These are phyloP conservation scores for Neurospora sp. DNA, from an alignment of 495 filamentous ascomycete genomes.

Conservation along the genomic window DNA sequence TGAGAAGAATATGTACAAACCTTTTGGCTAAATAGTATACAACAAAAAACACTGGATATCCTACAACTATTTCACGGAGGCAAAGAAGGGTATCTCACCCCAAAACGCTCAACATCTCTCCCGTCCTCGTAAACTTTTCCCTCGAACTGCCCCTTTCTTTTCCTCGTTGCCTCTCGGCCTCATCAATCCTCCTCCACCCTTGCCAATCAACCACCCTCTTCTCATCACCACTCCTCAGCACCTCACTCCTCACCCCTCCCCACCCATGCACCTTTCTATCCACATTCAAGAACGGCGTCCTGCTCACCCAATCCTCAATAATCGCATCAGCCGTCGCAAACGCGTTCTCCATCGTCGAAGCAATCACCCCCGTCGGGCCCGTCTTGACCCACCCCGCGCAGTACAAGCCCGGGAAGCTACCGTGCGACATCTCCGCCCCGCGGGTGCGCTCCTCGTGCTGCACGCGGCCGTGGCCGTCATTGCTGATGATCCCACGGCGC, in stretches of 20 bases:
- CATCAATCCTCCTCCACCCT: constrained; percentile 82
- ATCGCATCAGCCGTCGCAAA: constrained; percentile 82
- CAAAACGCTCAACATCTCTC: constrained; percentile 66
- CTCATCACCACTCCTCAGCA: constrained; percentile 16
- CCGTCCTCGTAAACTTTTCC: constrained; percentile 69
- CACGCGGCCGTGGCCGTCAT: constrained; percentile 74
- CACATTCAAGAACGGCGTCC: constrained; percentile 37
- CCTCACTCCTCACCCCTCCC: constrained; percentile 54
- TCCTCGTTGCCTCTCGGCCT: constrained; percentile 60
- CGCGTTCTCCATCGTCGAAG: constrained; percentile 91
- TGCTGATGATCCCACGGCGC: constrained; percentile 64
- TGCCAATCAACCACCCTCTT: constrained; percentile 59
- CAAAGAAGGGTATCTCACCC: background rate
- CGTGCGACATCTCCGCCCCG: constrained; percentile 21
- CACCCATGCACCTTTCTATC: constrained; percentile 49
- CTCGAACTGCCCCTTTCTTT: constrained; percentile 60
- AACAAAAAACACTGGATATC: background rate
- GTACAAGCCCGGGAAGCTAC: constrained; percentile 65
- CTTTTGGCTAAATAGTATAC: background rate
- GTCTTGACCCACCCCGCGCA: constrained; percentile 95
- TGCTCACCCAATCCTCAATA: constrained; percentile 54
- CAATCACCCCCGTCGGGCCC: constrained; percentile 91
- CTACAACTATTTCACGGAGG: background rate
- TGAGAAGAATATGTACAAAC: constrained; percentile 1
- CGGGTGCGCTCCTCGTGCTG: constrained; percentile 17